These are phyloP conservation scores for Pneumocystis murina DNA, from an alignment of 1,139 yeast species.

Conservation along the genomic window DNA sequence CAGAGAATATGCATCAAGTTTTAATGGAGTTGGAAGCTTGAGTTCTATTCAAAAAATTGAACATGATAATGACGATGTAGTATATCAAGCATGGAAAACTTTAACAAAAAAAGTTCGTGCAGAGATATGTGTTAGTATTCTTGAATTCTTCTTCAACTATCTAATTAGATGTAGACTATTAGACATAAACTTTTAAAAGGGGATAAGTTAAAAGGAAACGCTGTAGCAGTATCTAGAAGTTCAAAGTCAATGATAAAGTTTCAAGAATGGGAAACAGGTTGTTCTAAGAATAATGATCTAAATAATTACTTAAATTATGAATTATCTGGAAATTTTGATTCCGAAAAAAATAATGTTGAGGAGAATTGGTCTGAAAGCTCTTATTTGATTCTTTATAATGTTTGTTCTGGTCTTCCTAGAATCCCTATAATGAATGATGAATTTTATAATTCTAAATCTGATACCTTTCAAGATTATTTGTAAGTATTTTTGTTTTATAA, in stretches of 20 bases:
- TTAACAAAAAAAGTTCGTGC: slow-evolving; percentile 3
- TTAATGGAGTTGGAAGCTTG: slow-evolving; percentile 22
- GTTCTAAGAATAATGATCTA: not conserved
- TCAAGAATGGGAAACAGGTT: slow-evolving; percentile 2
- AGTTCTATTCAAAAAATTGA: slow-evolving; percentile 11
- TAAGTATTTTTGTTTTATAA: not conserved
- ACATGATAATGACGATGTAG: slow-evolving; percentile 14
- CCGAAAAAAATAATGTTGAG: not conserved
- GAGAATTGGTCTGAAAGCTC: slow-evolving; percentile 34
- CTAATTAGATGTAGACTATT: not conserved
- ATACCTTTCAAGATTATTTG: not conserved
- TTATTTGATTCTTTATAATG: slow-evolving; percentile 70
- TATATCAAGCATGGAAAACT: slow-evolving; percentile 6
- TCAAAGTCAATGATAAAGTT: slow-evolving; percentile 2
- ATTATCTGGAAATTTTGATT: not conserved
- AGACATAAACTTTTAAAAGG: slow-evolving; percentile 4
- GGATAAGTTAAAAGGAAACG: slow-evolving; percentile 2
- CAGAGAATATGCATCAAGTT: slow-evolving; percentile 24
- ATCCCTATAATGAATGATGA: slow-evolving; percentile 27
- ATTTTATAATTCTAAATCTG: not conserved
- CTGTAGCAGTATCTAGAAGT: slow-evolving; percentile 5
- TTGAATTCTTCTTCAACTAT: not conserved
- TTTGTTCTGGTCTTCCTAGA: slow-evolving; percentile 66
- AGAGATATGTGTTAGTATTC: slow-evolving; percentile 7
- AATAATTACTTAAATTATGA: not conserved